Percentiles rank a stretch among this genome's conserved stretches.
These are phyloP conservation scores for Scedosporium dehoogii DNA, from an alignment of 2,329 filamentous ascomycete genomes.

Conservation along the genomic window DNA sequence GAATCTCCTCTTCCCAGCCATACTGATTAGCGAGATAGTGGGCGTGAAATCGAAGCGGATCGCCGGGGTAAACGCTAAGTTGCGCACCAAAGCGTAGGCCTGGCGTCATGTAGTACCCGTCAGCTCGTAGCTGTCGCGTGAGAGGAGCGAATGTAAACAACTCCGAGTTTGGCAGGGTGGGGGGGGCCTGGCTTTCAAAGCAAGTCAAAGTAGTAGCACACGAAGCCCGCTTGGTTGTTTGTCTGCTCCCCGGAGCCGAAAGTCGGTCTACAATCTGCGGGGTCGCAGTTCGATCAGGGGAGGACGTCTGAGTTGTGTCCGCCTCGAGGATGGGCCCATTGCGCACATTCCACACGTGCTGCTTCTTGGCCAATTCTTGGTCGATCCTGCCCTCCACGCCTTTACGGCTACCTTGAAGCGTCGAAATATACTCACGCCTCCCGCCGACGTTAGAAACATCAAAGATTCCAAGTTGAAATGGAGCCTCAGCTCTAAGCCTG, in stretches of 20 bases:
- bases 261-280: no score
- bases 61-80: conserved; percentile 91
- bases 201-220: background rate
- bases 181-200: background rate
- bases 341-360: background rate
- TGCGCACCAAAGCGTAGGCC: conserved; percentile 90
- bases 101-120: conserved; percentile 71
- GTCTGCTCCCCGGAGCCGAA: no score
- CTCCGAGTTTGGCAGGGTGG: background rate
- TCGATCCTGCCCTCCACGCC: conserved; percentile 28
- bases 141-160: background rate
- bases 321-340: no score
- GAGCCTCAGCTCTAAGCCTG: conserved; percentile 70
- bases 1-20: conserved; percentile 80
- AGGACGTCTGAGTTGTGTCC: no score
- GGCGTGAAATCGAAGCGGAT: conserved; percentile 88
- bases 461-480: conserved; percentile 58
- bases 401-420: conserved; percentile 33
- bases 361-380: conserved; percentile 26
- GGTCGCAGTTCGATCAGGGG: no score
- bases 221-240: background rate
- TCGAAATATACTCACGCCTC: conserved; percentile 54
- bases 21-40: conserved; percentile 83
- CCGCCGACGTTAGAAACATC: conserved; percentile 43
- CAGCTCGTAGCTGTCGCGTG: background rate